These are phyloP conservation scores for Bathelium albidoporum DNA, from an alignment of 495 filamentous ascomycete species.

Conservation along the genomic window DNA sequence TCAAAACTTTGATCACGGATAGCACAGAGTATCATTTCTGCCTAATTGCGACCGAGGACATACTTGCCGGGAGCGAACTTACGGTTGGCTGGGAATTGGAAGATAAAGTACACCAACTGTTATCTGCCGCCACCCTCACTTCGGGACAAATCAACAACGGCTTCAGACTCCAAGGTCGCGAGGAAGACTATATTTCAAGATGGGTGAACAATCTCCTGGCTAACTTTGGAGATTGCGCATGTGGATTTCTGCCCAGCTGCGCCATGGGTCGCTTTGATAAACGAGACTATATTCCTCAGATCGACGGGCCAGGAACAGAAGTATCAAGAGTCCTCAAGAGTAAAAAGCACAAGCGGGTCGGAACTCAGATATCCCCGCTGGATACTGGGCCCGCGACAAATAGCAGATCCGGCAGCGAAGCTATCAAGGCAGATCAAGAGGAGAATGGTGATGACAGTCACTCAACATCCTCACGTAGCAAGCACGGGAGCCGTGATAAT, in stretches of 20 bases:
- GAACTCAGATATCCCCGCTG: conserved; percentile 56
- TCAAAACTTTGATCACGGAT: conserved; percentile 73
- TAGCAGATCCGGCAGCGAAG: conserved; percentile 72
- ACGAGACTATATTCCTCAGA: not conserved
- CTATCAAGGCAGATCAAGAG: conserved; percentile 33
- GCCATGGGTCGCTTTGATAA: conserved; percentile 60
- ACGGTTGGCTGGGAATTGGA: conserved; percentile 59
- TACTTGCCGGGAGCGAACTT: conserved; percentile 52
- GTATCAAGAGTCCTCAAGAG: conserved; percentile 10
- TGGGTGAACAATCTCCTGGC: conserved; percentile 68
- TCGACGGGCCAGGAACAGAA: not conserved
- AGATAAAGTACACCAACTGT: conserved; percentile 23
- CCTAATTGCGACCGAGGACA: conserved; percentile 65
- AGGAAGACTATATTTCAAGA: conserved; percentile 42
- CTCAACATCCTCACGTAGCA: conserved; percentile 62
- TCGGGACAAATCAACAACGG: not conserved
- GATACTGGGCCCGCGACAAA: conserved; percentile 59
- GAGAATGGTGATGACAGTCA: conserved; percentile 48
- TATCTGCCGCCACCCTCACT: not conserved
- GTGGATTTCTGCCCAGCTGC: conserved; percentile 50
- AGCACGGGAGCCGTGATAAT: conserved; percentile 70
- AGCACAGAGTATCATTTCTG: conserved; percentile 77
- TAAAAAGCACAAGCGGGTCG: conserved; percentile 48
- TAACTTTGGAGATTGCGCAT: conserved; percentile 84
- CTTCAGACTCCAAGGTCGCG: conserved; percentile 24